A percentile compares a stretch with the other conserved stretches of the same genome.
These are phyloP conservation scores for Akebia trifoliata DNA, from an alignment of 164 flowering plant species.

Conservation along the genomic window DNA sequence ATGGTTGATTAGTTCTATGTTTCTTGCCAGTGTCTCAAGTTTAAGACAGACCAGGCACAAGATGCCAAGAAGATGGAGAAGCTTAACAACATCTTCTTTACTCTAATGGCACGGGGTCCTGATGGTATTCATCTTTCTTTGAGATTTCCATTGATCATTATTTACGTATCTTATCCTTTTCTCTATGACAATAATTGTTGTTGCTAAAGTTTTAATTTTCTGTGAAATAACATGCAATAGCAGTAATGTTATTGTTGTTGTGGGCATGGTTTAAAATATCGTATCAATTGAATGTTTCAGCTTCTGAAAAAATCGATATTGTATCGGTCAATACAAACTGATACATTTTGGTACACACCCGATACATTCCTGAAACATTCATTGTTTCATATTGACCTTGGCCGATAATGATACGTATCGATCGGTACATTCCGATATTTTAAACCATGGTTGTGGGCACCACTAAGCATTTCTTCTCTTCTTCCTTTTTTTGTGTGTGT, in stretches of 20 bases:
- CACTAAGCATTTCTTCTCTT: background rate
- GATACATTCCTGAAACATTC: too few relatives aligned
- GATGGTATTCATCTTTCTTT: slow-evolving; percentile 48
- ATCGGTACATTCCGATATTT: background rate
- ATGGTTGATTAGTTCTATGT: background rate
- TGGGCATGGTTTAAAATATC: too few relatives aligned
- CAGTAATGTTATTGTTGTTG: too few relatives aligned
- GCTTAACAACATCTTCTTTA: slow-evolving; percentile 83
- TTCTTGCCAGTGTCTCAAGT: slow-evolving; percentile 73
- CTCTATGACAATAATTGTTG: background rate
- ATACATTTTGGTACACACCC: background rate
- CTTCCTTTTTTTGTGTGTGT: background rate
- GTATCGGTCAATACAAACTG: too few relatives aligned
- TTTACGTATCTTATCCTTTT: background rate
- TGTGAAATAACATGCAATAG: background rate
- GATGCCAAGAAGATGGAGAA: slow-evolving; percentile 99
- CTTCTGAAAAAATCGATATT: too few relatives aligned
- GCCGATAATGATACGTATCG: background rate
- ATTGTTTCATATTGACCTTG: background rate
- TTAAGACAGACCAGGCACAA: slow-evolving; percentile 94
- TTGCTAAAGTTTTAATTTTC: background rate
- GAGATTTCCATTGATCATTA: background rate
- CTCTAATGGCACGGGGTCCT: slow-evolving; percentile 92
- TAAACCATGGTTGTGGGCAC: background rate
- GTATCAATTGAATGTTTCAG: too few relatives aligned